Evolutionary conservation across 2,329 filamentous ascomycete species (phyloP).

Genomic region (Pyrenophora graminea): DNA sequence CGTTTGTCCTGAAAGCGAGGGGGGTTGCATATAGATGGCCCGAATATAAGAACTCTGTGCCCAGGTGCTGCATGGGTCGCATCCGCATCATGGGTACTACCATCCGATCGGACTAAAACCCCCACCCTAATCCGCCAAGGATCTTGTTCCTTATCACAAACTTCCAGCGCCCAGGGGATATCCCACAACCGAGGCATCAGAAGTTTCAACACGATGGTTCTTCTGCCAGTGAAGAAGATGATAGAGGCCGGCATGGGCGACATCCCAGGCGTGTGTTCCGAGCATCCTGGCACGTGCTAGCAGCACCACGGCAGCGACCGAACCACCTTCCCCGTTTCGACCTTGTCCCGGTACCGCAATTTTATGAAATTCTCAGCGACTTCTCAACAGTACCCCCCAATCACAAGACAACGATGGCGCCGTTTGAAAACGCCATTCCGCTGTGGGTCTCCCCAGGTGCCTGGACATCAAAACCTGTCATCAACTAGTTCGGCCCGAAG

Average conservation of each 20-base stretch:
- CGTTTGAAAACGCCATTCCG: conserved; percentile 1
- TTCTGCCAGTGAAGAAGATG: not conserved
- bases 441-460: conserved; percentile 4
- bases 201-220: too few relatives aligned
- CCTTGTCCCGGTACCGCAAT: conserved; percentile 6
- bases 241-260: not conserved
- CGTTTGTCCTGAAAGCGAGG: too few relatives aligned
- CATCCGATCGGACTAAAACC: too few relatives aligned
- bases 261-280: not conserved
- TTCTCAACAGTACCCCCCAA: conserved; percentile 1
- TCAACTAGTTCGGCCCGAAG: conserved; percentile 15
- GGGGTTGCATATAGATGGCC: too few relatives aligned
- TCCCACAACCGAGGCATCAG: too few relatives aligned
- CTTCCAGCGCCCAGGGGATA: too few relatives aligned
- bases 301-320: not conserved
- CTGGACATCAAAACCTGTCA: conserved; percentile 14
- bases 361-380: not conserved
- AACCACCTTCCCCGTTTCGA: conserved; percentile 7
- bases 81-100: too few relatives aligned
- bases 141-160: too few relatives aligned
- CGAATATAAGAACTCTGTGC: too few relatives aligned
- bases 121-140: not conserved
- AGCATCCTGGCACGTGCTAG: not conserved
- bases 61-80: too few relatives aligned
- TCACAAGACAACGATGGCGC: not conserved